A percentile compares a stretch with the other conserved stretches of the same genome.
Evolutionary conservation across 1,139 yeast genomes (phyloP).

Genomic region (Scheffersomyces illinoinensis): DNA sequence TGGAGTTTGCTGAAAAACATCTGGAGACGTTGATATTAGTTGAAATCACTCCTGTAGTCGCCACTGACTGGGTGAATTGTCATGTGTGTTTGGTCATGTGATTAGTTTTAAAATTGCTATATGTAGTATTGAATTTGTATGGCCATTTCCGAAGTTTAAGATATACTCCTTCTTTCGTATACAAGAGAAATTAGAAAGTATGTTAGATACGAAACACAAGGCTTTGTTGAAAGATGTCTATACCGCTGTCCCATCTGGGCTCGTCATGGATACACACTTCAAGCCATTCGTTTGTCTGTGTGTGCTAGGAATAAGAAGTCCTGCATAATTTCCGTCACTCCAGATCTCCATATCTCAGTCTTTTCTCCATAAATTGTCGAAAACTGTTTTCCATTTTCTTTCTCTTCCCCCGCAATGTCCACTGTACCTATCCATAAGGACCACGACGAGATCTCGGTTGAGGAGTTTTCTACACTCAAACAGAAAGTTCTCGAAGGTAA

Average conservation of each 20-base stretch:
- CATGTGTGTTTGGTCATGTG: neutral
- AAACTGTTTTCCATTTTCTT: neutral
- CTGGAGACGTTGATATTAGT: neutral
- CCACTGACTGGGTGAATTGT: neutral
- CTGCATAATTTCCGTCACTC: no score
- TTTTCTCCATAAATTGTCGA: neutral
- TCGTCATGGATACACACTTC: no score
- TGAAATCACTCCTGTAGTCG: neutral
- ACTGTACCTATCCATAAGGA: slow-evolving; percentile 7
- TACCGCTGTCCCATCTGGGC: no score
- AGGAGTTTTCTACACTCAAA: slow-evolving; percentile 27
- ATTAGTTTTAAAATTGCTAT: no score
- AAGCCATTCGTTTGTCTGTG: no score
- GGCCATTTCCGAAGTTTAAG: no score
- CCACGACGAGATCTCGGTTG: slow-evolving; percentile 22
- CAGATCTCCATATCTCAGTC: neutral
- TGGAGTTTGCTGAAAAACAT: neutral
- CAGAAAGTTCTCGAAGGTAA: slow-evolving; percentile 30
- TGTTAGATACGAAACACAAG: no score
- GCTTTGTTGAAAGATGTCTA: no score
- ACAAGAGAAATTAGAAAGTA: no score
- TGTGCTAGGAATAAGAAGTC: no score
- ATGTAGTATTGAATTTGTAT: no score
- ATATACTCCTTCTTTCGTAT: no score
- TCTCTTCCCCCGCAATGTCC: neutral